phyloP scores from a whole-genome alignment of 192 early-diverging fungal species.

The Backusella liffmaniae region DNA sequence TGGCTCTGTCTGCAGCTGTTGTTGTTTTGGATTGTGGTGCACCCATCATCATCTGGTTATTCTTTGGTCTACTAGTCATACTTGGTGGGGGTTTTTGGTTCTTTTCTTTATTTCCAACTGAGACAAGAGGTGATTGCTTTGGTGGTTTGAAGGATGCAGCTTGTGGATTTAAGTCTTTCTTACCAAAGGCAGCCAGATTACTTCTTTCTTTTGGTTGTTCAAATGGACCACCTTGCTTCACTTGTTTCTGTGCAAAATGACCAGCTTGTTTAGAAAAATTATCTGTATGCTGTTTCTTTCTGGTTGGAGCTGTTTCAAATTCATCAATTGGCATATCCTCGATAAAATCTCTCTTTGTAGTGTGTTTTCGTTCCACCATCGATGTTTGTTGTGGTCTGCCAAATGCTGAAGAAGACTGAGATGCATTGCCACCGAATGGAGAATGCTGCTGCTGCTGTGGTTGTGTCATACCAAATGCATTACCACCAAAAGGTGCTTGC shows the following conservation, averaged over 20 bases:
- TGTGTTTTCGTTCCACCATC: background rate
- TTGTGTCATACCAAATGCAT: background rate
- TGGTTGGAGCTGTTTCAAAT: background rate
- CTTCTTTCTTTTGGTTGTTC: background rate
- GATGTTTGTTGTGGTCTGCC: background rate
- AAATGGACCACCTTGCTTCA: background rate
- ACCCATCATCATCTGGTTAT: background rate
- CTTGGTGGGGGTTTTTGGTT: background rate
- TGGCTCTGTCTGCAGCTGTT: slow-evolving; percentile 22
- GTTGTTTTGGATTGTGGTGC: background rate
- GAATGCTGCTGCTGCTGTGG: background rate
- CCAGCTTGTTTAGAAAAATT: background rate
- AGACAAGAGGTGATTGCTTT: background rate
- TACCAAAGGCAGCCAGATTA: background rate
- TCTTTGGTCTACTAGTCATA: background rate
- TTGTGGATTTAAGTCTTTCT: background rate
- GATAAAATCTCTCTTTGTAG: background rate
- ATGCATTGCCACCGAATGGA: background rate
- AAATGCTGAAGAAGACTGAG: background rate
- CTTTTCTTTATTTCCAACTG: background rate
- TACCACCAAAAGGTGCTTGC: no score
- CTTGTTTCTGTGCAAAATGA: background rate
- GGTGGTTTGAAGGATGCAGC: background rate
- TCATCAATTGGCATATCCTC: background rate
- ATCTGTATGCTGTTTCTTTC: background rate